Percentiles rank a stretch among this genome's conserved stretches.
These are phyloP conservation scores for Mycena citricolor DNA, from an alignment of 1,284 basidiomycete genomes.

Conservation along the genomic window DNA sequence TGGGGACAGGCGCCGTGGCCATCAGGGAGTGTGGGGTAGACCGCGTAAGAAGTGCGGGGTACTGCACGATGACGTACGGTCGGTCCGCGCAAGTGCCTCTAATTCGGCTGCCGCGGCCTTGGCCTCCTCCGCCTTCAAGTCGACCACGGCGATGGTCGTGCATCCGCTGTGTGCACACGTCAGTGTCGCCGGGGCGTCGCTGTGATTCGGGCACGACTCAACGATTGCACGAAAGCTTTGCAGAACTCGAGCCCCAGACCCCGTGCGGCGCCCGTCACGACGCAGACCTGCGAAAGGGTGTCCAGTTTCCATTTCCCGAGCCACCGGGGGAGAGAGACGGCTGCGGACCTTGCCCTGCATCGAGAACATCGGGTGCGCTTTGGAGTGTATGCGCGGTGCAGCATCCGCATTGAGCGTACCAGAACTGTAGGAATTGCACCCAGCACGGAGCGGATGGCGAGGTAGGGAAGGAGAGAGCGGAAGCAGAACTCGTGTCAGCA, in stretches of 20 bases:
- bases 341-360: slow-evolving; percentile 62
- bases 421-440: too few species aligned
- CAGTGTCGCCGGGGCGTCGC: slow-evolving; percentile 1
- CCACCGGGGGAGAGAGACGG: slow-evolving; percentile 2
- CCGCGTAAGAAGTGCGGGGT: too few species aligned
- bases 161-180: slow-evolving; percentile 62
- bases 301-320: not conserved
- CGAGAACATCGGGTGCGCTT: slow-evolving; percentile 62
- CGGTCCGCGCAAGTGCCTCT: slow-evolving; percentile 51
- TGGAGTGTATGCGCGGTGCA: too few species aligned
- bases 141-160: slow-evolving; percentile 79
- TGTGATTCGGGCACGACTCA: slow-evolving; percentile 38
- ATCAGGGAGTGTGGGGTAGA: too few species aligned
- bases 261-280: slow-evolving; percentile 93
- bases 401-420: too few species aligned
- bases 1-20: too few species aligned
- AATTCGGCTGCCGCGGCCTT: slow-evolving; percentile 76
- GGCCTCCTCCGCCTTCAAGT: slow-evolving; percentile 78
- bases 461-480: too few species aligned
- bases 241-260: slow-evolving; percentile 90
- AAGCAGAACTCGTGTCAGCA: too few species aligned
- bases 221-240: slow-evolving; percentile 86
- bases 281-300: slow-evolving; percentile 63
- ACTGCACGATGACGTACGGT: too few species aligned
- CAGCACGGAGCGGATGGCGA: too few species aligned